Conservation (phyloP, 2,329 filamentous ascomycete species). For the Hymenoscyphus fructigenus region DNA sequence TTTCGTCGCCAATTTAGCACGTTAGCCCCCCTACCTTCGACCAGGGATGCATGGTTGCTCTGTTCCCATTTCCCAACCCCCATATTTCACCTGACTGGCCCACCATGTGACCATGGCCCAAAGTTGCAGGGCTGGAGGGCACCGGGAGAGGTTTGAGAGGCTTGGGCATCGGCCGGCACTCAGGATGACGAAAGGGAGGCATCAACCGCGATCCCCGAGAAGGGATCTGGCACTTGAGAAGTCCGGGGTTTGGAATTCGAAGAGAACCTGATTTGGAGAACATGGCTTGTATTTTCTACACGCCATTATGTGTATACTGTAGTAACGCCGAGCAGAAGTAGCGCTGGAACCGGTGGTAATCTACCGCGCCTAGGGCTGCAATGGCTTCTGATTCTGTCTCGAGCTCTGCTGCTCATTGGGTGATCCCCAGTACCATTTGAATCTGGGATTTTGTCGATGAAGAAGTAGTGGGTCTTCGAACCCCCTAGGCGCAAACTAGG, state of each 20-base stretch:
- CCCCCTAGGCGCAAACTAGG: too few relatives aligned
- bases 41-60: not conserved
- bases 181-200: not conserved
- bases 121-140: not conserved
- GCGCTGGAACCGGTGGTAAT: not conserved
- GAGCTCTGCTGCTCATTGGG: not conserved
- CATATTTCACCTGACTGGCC: not conserved
- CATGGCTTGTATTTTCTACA: not conserved
- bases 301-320: not conserved
- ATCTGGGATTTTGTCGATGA: not conserved
- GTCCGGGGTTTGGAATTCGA: not conserved
- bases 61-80: not conserved
- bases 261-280: not conserved
- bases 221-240: not conserved
- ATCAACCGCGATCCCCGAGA: not conserved
- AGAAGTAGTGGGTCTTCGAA: not conserved
- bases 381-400: not conserved
- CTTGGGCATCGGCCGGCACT: constrained; percentile 1
- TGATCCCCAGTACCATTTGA: not conserved
- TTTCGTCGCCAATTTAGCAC: not conserved
- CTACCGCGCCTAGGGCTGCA: not conserved
- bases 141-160: not conserved
- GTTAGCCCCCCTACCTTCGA: not conserved
- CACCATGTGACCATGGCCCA: not conserved
- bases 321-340: not conserved